Evolutionary conservation across 2,329 filamentous ascomycete genomes (phyloP), one percentile per base, ranked within the genome.

Genomic region (Bimuria novae-zelandiae): DNA sequence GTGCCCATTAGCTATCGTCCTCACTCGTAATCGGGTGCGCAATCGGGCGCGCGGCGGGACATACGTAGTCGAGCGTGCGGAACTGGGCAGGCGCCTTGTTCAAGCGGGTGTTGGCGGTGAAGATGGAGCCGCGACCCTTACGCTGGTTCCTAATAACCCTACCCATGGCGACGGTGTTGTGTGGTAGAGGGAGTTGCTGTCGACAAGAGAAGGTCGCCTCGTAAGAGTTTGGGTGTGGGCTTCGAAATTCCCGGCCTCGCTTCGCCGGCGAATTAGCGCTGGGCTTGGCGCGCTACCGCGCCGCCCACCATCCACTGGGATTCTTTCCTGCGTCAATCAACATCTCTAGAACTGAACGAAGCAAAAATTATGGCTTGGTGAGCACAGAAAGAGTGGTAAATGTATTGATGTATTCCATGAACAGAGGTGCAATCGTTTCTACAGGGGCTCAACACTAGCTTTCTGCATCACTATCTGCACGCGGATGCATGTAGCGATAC

Each of bases 21-120:
- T 53, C 17, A 32, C 6, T 35, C 39, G 23, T 53, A 40, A 48
- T 37, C 27, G 57, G 57, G 52, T 58, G 65, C 56, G 63, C 55
- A 49, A 56, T 51, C 48, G 29, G 56, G 63, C 55, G 55, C 60
- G 60, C 56, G 56, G 65, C 51, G 57, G 14, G 22, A 73, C 71
- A 64, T 73, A 73, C 87, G 80, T 85, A 99, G 80, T 99, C 94
- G 86, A 97, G 90, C 72, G 86, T 90, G 81, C 94, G 86, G 89
- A 99, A 97, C 83, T 96, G 89, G 76, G 93, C 90, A 65, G 90
- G 89, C 63, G 88, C 86, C 87, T 97, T 97, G 84, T 94, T 93
- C 76, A 97, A 87, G 81, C 69, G 72, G 67, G 72, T 76, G 76
- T 79, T 77, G 76, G 83, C 82, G 76, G 84, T 89, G 82, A 90